Base-by-base conservation (phyloP, 805 yeast species). In the Candida glaebosa region DNA sequence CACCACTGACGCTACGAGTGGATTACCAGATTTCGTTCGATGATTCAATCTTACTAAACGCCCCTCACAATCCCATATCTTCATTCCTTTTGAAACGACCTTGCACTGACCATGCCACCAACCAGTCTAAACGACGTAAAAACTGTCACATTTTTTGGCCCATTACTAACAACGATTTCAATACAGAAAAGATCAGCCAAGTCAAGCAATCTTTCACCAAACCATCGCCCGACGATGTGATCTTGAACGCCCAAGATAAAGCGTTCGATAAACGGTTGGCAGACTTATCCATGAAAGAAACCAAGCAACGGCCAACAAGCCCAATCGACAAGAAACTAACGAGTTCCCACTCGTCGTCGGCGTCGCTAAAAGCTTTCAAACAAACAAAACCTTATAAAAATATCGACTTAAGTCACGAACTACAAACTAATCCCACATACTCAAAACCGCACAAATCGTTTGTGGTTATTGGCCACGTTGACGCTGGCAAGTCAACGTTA, bases 391-490 rank as follows among this genome's bases (percentile, higher is more conserved):
- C 79, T 0, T 67, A 69, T 45, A 62, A 65, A 43, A 63, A 68
- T 38, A 56, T 77, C 8, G 71, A 79, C 49, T 39, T 80, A 4
- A 57, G 52, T 10, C 45, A 61, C 18, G 76, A 73, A 49, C 47
- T 76, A 18, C 39, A 55, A 3, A 49, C 57, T 7, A 65, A 67
- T 48, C 40, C 56, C 8, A 42, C 52, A 5, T 64, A 55, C 45
- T 38, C 48, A 28, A 81, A 80, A 50, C 84, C 86, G 2, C 75
- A 69, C 41, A 63, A 81, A 38, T 76, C 84, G n/a, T 84, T 84
- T 52, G 89, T 85, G 25, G 88, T 86, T 3, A 83, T 86, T 49
- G 93, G 95, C 8, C 95, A 86, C 58, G 91, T 86, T 5, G 95
- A 86, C 60, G 87, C 91, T 0, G 95, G 95, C 12, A 86, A 86